Evolutionary conservation across 2,329 filamentous ascomycete genomes (phyloP), one percentile per base, ranked within the genome.

Genomic region (Beauveria brongniartii): DNA sequence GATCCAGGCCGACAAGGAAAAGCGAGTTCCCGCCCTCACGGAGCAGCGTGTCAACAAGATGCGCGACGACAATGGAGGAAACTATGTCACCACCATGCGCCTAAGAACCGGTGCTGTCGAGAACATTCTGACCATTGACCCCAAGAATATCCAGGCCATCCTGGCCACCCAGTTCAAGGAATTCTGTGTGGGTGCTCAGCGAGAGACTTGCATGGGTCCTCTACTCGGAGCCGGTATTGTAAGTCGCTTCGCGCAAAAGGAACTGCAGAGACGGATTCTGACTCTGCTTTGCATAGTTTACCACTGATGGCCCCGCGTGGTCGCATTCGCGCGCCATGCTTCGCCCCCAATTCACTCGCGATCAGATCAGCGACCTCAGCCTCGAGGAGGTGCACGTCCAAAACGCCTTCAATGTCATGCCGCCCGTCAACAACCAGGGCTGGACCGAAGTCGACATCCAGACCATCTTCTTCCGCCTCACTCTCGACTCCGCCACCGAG

Each of bases 401-500:
- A 58, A 68, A 65, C 18, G 65, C 74, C 34, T 67, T 70, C 46
- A 63, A 63, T 1, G 67, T 65, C 16, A 60, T 70, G 41, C 51
- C 65, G 7, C 54, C 63, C 1, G 64, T 66, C 4, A 76, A 82
- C 61, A 37, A 60, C 2, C 59, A 65, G 46, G 65, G 68, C 55
- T 75, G 76, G 69, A 72, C 71, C 3, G 61, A 62, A 3, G 69
- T 80, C 14, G 78, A 82, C 63, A 69, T 82, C 5, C 75, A 76
- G 63, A 73, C 73, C 0, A 68, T 81, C 12, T 77, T 82, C 65
- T 81, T 80, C 70, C 73, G 74, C 48, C 70, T 80, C 43, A 80
- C 80, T 2, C 70, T 82, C 14, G 78, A 82, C 62, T 74, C 75
- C 0, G 73, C 78, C 1, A 80, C 79, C 8, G 74, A 79, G 46